phyloP scores from a whole-genome alignment of 2,329 filamentous ascomycete species.

The Epichloe scottii region DNA sequence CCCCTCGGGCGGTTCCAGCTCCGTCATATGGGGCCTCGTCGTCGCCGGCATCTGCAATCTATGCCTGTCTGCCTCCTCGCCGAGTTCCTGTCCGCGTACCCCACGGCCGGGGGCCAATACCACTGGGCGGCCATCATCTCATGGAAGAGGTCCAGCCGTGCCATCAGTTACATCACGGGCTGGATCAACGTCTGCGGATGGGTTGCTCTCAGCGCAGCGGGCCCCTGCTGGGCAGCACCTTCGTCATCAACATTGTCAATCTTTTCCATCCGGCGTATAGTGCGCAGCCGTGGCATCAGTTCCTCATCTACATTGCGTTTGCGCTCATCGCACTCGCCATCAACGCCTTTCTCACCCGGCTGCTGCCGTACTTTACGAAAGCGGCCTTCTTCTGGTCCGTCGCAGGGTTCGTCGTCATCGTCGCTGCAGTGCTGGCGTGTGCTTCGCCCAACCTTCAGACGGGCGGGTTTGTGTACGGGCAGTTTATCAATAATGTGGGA shows the following conservation, averaged over 20 bases:
- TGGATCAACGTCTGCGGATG: constrained; percentile 65
- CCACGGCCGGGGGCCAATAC: constrained; percentile 50
- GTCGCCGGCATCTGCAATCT: constrained; percentile 56
- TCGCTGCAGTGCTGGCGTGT: constrained; percentile 54
- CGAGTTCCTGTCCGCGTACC: constrained; percentile 57
- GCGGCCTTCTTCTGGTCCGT: constrained; percentile 61
- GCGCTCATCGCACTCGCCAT: constrained; percentile 47
- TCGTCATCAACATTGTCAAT: constrained; percentile 52
- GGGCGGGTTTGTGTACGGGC: constrained; percentile 50
- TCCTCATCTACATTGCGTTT: constrained; percentile 57
- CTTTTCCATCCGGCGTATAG: constrained; percentile 47
- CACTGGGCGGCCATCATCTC: constrained; percentile 59
- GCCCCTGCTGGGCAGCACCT: constrained; percentile 52
- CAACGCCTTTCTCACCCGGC: constrained; percentile 46
- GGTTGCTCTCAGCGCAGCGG: constrained; percentile 57
- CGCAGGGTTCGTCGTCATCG: constrained; percentile 55
- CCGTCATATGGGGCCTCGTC: constrained; percentile 59
- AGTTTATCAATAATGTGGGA: constrained; percentile 55
- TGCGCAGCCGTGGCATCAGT: constrained; percentile 55
- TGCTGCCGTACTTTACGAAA: constrained; percentile 55
- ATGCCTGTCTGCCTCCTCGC: constrained; percentile 57
- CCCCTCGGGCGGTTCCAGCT: constrained; percentile 56
- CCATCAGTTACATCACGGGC: constrained; percentile 57
- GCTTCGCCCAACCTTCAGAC: constrained; percentile 52
- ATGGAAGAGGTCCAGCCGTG: constrained; percentile 45